These are phyloP conservation scores for Colletotrichum liriopes DNA, from an alignment of 2,329 filamentous ascomycete genomes.

Conservation along the genomic window DNA sequence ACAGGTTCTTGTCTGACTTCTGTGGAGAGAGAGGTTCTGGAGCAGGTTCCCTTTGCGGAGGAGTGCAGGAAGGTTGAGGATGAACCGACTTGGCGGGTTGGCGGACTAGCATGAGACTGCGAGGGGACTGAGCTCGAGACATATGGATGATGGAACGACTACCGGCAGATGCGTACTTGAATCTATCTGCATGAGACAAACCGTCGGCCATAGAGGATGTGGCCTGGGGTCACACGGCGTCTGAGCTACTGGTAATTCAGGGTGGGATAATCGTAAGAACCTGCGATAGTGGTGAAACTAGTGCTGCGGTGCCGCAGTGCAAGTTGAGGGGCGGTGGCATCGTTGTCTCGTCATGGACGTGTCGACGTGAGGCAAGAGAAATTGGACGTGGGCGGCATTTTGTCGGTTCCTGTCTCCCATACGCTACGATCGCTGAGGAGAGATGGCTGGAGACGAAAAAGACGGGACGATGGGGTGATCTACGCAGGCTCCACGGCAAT, in stretches of 20 bases:
- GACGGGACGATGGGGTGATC: slow-evolving; percentile 28
- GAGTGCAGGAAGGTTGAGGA: background rate
- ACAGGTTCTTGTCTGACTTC: slow-evolving; percentile 29
- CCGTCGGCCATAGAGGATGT: background rate
- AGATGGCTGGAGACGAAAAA: background rate
- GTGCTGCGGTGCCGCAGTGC: background rate
- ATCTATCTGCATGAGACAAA: background rate
- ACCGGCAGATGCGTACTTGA: background rate
- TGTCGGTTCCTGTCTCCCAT: background rate
- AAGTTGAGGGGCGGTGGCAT: slow-evolving; percentile 3
- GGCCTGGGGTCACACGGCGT: background rate
- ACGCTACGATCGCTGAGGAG: too few species aligned
- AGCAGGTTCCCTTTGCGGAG: slow-evolving; percentile 2
- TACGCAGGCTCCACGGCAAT: background rate
- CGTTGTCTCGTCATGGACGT: slow-evolving; percentile 13
- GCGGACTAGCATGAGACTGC: background rate
- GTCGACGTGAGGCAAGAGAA: background rate
- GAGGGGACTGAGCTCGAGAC: background rate
- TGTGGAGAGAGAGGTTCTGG: slow-evolving; percentile 17
- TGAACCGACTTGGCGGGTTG: slow-evolving; percentile 8
- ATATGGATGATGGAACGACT: background rate
- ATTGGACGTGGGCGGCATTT: slow-evolving; percentile 9
- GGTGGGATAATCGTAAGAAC: background rate
- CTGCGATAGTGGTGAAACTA: background rate
- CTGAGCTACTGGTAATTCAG: background rate